Base-by-base conservation (phyloP, 1,139 yeast species). In the Debaryomyces sp. region DNA sequence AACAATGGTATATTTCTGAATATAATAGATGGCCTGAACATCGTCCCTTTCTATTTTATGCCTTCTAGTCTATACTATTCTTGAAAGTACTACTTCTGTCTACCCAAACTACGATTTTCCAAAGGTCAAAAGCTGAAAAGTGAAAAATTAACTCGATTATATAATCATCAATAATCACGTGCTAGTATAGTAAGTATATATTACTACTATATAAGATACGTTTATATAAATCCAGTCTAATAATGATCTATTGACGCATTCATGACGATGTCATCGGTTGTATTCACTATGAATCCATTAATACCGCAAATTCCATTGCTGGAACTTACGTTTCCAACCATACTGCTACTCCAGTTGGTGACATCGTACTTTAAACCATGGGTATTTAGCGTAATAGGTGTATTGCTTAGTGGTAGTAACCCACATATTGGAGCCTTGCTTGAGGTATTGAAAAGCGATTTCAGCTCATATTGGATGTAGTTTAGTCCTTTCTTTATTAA, bases 351-450 rank as follows among this genome's bases (percentile, higher is more conserved):
- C 96, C 96, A 92, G 55, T 87, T 71, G 2, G 57, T 56, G 0
- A 94, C 95, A 61, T 94, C 98, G 87, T 95, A 94, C 62, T 85
- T 85, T 40, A 92, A 69, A 0, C 98, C 99, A 21, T 63, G 52
- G 0, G 96, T 87, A 43, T 77, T 73, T 8, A 82, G 62, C 0
- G 67, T 56, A 1, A 80, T 78, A 0, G 78, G 66, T 0, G 77
- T 30, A 33, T 55, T 80, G 1, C 78, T 80, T 30, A 92, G 62
- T 0, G 99, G 98, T 29, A 91, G 70, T 23, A 94, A 63, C 1
- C 98, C 98, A 61, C 92, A 81, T 32, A 83, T 75, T 41, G 84
- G 80, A 13, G 79, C 77, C 37, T 55, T 54, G 51, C 55, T 54
- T 52, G 46, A 40, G 18, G 55, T 21, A 55, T 56, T 43, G 61